Evolutionary conservation across 768 basidiomycete genomes (phyloP).

Genomic region (Calvatia gigantea): DNA sequence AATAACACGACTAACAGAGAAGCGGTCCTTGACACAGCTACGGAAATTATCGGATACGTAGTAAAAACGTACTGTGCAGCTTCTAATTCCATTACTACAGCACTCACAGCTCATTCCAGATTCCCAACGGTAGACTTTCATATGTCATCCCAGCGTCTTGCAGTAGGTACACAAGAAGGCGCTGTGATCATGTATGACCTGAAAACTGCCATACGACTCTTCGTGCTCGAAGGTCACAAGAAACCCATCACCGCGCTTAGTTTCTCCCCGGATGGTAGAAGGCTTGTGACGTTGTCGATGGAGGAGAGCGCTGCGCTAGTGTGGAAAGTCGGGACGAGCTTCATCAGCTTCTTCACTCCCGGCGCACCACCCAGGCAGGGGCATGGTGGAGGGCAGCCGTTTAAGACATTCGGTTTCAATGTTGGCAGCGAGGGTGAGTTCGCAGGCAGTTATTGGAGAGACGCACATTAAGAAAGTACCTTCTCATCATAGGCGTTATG

Average conservation of each 20-base stretch:
- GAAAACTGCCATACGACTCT: slow-evolving; percentile 91
- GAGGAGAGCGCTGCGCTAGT: slow-evolving; percentile 83
- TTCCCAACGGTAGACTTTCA: slow-evolving; percentile 96
- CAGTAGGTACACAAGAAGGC: slow-evolving; percentile 92
- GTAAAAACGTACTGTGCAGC: slow-evolving; percentile 78
- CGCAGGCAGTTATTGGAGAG: not conserved
- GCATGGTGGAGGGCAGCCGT: slow-evolving; percentile 76
- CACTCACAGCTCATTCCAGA: slow-evolving; percentile 32
- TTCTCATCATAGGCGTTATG: slow-evolving; percentile 30
- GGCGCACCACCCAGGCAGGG: slow-evolving; percentile 93
- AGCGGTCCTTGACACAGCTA: slow-evolving; percentile 85
- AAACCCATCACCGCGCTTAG: slow-evolving; percentile 78
- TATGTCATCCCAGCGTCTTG: slow-evolving; percentile 78
- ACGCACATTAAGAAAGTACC: not conserved
- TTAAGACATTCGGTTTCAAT: slow-evolving; percentile 83
- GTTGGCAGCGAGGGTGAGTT: slow-evolving; percentile 77
- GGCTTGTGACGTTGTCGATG: slow-evolving; percentile 83
- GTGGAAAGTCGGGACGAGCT: slow-evolving; percentile 94
- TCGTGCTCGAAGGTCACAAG: slow-evolving; percentile 91
- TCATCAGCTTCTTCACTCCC: slow-evolving; percentile 86
- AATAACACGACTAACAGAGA: slow-evolving; percentile 75
- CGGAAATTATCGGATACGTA: slow-evolving; percentile 92
- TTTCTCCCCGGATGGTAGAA: slow-evolving; percentile 91
- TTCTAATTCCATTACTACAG: not conserved
- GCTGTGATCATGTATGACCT: slow-evolving; percentile 95